phyloP scores from a whole-genome alignment of 306 rosid species.

The Vigna unguiculata region DNA sequence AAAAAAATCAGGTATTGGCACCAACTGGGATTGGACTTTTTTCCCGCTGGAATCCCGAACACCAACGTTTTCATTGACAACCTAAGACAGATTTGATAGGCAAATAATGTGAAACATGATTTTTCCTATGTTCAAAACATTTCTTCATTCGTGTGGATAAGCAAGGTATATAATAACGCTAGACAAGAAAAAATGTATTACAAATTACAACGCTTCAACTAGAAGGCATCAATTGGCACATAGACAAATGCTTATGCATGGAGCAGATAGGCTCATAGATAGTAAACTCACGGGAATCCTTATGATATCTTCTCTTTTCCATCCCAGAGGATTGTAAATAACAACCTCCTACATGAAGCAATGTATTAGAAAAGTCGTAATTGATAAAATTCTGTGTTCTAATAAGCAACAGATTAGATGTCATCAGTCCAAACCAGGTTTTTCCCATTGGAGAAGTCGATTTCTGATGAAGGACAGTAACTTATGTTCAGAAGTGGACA shows the following conservation, averaged over 20 bases:
- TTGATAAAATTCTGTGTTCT: background rate
- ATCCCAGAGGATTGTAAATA: constrained; percentile 83
- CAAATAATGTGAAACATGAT: constrained; percentile 36
- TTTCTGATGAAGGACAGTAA: constrained; percentile 87
- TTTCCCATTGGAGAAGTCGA: constrained; percentile 67
- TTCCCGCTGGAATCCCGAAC: constrained; percentile 77
- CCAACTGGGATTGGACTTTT: constrained; percentile 74
- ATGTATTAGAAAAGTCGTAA: constrained; percentile 12
- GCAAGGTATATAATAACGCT: background rate
- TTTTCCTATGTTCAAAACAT: constrained; percentile 11
- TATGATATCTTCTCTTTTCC: constrained; percentile 80
- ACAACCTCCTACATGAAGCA: constrained; percentile 63
- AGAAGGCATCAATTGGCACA: background rate
- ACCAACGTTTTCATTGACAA: constrained; percentile 57
- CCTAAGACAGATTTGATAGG: constrained; percentile 56
- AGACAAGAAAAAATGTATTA: background rate
- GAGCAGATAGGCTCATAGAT: constrained; percentile 6
- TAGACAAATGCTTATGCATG: constrained; percentile 6
- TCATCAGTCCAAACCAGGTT: constrained; percentile 61
- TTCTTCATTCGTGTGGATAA: constrained; percentile 11
- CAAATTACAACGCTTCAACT: background rate
- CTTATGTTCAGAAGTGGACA: constrained; percentile 64
- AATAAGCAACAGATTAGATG: constrained; percentile 31
- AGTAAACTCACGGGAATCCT: constrained; percentile 79
- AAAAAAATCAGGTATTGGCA: constrained; percentile 63